phyloP scores from a whole-genome alignment of 306 rosid genomes.

The Vachellia collinsii region DNA sequence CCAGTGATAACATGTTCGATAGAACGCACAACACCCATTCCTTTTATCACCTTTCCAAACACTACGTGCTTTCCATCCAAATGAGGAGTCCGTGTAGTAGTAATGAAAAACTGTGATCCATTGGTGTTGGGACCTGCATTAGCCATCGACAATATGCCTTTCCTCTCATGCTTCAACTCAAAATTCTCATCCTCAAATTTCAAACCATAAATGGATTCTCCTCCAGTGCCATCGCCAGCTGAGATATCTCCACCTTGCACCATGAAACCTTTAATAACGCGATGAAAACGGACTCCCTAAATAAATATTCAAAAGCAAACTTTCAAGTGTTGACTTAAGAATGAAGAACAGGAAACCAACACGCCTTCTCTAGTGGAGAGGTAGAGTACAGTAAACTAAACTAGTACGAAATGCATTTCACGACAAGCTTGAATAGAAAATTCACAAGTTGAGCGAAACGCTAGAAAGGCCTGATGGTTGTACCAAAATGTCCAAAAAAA shows the following conservation, averaged over 20 bases:
- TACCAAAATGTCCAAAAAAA: background rate
- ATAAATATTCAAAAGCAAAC: background rate
- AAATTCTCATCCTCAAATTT: conserved; percentile 74
- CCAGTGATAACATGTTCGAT: conserved; percentile 50
- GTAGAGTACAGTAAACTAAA: background rate
- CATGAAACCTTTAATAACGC: conserved; percentile 77
- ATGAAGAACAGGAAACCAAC: too few species aligned
- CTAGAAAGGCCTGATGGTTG: background rate
- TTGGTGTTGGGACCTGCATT: conserved; percentile 66
- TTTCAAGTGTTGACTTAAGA: background rate
- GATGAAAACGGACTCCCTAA: conserved; percentile 68
- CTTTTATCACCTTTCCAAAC: conserved; percentile 71
- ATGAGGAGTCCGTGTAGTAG: conserved; percentile 62
- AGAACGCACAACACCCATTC: conserved; percentile 77
- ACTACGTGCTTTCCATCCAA: conserved; percentile 83
- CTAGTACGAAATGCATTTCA: background rate
- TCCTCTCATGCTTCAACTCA: conserved; percentile 78
- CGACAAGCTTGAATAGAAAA: background rate
- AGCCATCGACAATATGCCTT: conserved; percentile 77
- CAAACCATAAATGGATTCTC: conserved; percentile 72
- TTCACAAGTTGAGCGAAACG: background rate
- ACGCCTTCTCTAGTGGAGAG: background rate
- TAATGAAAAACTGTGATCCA: conserved; percentile 72
- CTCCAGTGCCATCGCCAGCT: conserved; percentile 68
- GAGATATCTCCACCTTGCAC: conserved; percentile 83